Percentiles rank a stretch among this genome's conserved stretches.
These are phyloP conservation scores for Colletotrichum sp. DNA, from an alignment of 2,329 filamentous ascomycete species.

Conservation along the genomic window DNA sequence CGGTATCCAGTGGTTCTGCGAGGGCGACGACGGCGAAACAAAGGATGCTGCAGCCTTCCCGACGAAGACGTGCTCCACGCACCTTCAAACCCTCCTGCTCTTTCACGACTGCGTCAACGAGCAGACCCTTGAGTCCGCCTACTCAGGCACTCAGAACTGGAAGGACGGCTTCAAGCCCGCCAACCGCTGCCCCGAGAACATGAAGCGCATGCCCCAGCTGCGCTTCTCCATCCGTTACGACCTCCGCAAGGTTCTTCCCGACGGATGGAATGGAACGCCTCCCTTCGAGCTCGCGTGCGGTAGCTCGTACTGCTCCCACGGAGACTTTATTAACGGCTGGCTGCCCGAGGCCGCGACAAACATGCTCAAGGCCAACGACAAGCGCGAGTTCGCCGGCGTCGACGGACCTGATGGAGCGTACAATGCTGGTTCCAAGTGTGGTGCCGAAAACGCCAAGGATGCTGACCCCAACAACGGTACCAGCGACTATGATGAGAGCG, in stretches of 20 bases:
- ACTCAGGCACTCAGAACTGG: constrained; percentile 22
- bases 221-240: constrained; percentile 54
- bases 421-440: constrained; percentile 24
- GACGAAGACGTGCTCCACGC: constrained; percentile 29
- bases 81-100: constrained; percentile 27
- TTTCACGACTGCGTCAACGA: constrained; percentile 30
- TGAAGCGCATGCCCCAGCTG: constrained; percentile 51
- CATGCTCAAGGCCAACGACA: constrained; percentile 40
- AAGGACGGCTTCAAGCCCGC: constrained; percentile 17
- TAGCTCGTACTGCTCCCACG: constrained; percentile 45
- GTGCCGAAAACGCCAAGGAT: constrained; percentile 38
- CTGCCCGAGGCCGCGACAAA: constrained; percentile 41
- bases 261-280: constrained; percentile 48
- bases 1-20: constrained; percentile 32
- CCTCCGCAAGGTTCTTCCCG: constrained; percentile 43
- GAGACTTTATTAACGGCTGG: constrained; percentile 56
- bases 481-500: constrained; percentile 39
- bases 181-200: constrained; percentile 45
- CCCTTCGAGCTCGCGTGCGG: constrained; percentile 49
- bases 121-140: constrained; percentile 26
- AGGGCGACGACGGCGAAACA: constrained; percentile 28
- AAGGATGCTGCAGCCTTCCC: constrained; percentile 33
- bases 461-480: constrained; percentile 46
- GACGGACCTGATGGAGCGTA: constrained; percentile 32
- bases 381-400: constrained; percentile 41